Conservation (phyloP, 1,139 yeast genomes). For the Kluyveromyces sp. region DNA sequence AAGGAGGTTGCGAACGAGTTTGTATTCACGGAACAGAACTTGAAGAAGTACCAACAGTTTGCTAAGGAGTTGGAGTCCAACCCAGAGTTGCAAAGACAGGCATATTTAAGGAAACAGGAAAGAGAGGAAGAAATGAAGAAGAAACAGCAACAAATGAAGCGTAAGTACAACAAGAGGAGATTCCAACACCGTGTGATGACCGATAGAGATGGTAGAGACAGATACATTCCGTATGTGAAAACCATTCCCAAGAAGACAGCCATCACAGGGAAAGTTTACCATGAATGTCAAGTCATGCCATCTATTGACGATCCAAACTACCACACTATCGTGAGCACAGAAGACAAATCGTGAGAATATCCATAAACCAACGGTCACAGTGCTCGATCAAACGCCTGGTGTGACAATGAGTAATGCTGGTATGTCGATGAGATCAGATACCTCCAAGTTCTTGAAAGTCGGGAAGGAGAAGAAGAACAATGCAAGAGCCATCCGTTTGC, state of each 20-base stretch:
- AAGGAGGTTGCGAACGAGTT: conserved; percentile 76
- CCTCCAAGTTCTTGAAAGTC: conserved; percentile 55
- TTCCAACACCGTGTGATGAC: conserved; percentile 33
- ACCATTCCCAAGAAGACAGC: conserved; percentile 83
- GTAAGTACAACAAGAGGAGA: conserved; percentile 26
- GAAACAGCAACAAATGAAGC: conserved; percentile 29
- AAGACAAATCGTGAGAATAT: conserved; percentile 37
- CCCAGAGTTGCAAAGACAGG: conserved; percentile 36
- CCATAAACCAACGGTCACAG: conserved; percentile 66
- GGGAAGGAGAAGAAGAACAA: conserved; percentile 37
- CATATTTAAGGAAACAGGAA: conserved; percentile 33
- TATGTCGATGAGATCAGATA: conserved; percentile 63
- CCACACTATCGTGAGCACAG: conserved; percentile 48
- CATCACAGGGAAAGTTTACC: conserved; percentile 78
- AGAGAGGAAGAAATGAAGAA: conserved; percentile 33
- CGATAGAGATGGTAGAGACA: conserved; percentile 38
- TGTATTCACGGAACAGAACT: conserved; percentile 85
- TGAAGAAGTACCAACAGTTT: conserved; percentile 58
- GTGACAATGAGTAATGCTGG: conserved; percentile 80
- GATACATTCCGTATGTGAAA: conserved; percentile 62
- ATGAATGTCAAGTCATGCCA: conserved; percentile 87
- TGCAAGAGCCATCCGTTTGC: conserved; percentile 85
- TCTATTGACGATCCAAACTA: conserved; percentile 66
- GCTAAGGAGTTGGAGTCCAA: conserved; percentile 34
- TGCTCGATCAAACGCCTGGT: conserved; percentile 79